Base-by-base conservation (phyloP, 2,329 filamentous ascomycete genomes). In the Fragosphaeria purpurea region DNA sequence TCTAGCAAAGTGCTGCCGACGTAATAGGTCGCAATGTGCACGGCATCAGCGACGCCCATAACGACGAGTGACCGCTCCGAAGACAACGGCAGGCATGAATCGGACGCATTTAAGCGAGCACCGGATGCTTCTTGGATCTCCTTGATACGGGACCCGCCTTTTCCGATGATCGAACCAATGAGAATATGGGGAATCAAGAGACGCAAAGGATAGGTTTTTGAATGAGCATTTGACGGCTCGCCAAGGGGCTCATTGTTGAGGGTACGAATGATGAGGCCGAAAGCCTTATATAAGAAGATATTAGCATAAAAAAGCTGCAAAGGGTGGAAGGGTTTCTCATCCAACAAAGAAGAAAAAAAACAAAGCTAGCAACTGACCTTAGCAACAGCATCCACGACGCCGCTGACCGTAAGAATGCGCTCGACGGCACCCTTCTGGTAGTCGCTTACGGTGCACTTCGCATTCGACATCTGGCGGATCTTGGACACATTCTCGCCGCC, bases 41-140 rank as follows among this genome's bases (percentile, higher is more conserved):
- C 91, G 52, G 93, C 91, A 72, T 98, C 93, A 49, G 93, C 93
- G 52, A 98, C 93, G 66, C 93, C 93, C 69, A 97, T 88, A 34
- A 98, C 90, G 47, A 98, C 91, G 46, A 98, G 80, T n/a, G 93
- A 97, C 45, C 93, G 87, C 71, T 98, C 93, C 53, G 89, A 95
- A 13, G 93, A 98, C 54, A 96, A 79, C 46, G 93, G 93, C 50
- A 98, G 79, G 65, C 90, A 95, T 5, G 89, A 85, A 67, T 97
- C 93, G 6, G 93, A 98, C 32, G 93, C 93, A 67, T 98, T 98
- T 44, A 98, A 79, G 55, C 94, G 86, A 49, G 93, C 93, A 54
- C 94, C 94, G 12, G 93, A 98, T 22, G 90, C 90, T 65, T 98
- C 93, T 68, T 98, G 93, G 55, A 98, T 98, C 71, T 98, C 93